Conservation (phyloP, 306 rosid genomes). For the Echinosophora koreensis region DNA sequence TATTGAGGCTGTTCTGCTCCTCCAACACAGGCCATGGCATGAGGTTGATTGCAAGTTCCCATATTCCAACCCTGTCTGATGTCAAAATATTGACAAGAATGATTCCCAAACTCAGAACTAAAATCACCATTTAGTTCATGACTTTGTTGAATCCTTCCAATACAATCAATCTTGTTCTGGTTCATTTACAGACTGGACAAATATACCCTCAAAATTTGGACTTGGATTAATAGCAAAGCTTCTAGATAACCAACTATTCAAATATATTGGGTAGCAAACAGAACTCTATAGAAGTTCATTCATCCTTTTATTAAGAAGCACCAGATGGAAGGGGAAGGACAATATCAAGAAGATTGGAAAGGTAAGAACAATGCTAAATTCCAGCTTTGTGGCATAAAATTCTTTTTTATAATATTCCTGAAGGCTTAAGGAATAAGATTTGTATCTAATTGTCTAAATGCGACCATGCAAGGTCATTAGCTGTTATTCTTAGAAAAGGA, state of each 20-base stretch:
- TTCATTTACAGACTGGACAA: slow-evolving; percentile 58
- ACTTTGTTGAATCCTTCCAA: slow-evolving; percentile 48
- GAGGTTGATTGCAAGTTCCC: slow-evolving; percentile 56
- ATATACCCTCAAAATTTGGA: slow-evolving; percentile 18
- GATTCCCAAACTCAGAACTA: slow-evolving; percentile 49
- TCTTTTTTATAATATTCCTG: slow-evolving; percentile 54
- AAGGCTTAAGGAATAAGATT: slow-evolving; percentile 62
- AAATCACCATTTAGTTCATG: slow-evolving; percentile 54
- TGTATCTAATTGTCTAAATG: slow-evolving; percentile 59
- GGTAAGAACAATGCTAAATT: slow-evolving; percentile 44
- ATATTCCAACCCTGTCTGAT: slow-evolving; percentile 55
- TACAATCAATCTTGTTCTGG: slow-evolving; percentile 55
- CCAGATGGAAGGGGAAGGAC: not conserved
- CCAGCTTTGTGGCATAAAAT: slow-evolving; percentile 47
- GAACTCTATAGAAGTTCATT: slow-evolving; percentile 22
- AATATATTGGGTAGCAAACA: slow-evolving; percentile 34
- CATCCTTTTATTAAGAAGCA: slow-evolving; percentile 13
- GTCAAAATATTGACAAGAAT: slow-evolving; percentile 49
- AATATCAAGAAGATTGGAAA: slow-evolving; percentile 19
- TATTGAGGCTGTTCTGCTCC: slow-evolving; percentile 48
- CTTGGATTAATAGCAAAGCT: not conserved
- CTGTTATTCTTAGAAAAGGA: slow-evolving; percentile 44
- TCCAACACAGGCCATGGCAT: slow-evolving; percentile 50
- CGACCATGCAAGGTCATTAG: slow-evolving; percentile 44
- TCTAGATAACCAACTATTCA: slow-evolving; percentile 30